Conservation (phyloP, 192 early-diverging fungal species). For the Linnemannia zychae region DNA sequence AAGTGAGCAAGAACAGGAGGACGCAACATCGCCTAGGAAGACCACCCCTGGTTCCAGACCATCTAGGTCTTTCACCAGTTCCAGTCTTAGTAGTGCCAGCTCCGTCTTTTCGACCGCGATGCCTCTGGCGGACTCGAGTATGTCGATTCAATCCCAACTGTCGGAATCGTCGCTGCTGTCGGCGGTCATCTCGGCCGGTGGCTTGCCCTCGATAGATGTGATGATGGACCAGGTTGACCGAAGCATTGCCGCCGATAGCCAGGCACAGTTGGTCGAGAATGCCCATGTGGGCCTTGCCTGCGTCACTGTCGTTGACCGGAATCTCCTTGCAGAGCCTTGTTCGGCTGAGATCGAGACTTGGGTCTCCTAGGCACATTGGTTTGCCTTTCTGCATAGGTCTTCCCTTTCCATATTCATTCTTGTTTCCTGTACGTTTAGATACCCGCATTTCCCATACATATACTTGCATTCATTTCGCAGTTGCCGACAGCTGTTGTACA, state of each 20-base stretch:
- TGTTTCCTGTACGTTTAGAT: not conserved
- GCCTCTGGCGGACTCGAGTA: slow-evolving; percentile 31
- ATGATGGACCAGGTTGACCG: slow-evolving; percentile 47
- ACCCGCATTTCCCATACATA: not conserved
- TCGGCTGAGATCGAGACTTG: slow-evolving; percentile 46
- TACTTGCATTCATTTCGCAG: too few species aligned
- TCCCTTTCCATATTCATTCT: not conserved
- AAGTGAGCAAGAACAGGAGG: not conserved
- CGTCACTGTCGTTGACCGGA: slow-evolving; percentile 27
- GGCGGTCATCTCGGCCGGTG: slow-evolving; percentile 36
- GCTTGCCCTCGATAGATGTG: slow-evolving; percentile 36
- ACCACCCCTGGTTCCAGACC: not conserved
- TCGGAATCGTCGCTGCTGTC: slow-evolving; percentile 43
- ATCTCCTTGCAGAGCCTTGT: slow-evolving; percentile 40
- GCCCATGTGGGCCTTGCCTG: slow-evolving; percentile 21
- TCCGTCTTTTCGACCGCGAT: slow-evolving; percentile 22
- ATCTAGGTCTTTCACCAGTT: slow-evolving; percentile 21
- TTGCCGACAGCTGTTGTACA: not conserved
- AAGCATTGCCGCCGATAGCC: slow-evolving; percentile 31
- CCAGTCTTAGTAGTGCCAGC: slow-evolving; percentile 24
- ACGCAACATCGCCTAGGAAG: not conserved
- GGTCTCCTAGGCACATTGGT: slow-evolving; percentile 27
- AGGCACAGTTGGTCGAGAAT: slow-evolving; percentile 40
- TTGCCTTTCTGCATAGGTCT: not conserved
- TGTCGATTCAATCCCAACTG: slow-evolving; percentile 43